Conservation (phyloP, 108 stramenopile species). For the Conticribra weissflogii region DNA sequence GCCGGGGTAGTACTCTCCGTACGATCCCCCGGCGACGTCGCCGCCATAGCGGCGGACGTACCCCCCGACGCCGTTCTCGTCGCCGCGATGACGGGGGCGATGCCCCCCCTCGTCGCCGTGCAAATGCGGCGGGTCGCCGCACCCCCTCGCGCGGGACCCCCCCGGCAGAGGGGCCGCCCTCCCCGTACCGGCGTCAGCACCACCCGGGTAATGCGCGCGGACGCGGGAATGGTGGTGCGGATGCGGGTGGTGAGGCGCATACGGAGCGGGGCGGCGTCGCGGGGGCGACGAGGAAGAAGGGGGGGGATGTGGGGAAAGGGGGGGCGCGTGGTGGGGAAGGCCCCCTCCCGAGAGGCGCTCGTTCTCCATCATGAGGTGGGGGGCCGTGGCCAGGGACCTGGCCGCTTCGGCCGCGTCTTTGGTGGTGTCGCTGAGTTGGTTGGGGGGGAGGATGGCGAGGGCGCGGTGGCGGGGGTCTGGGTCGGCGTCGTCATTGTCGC, state of each 20-base stretch:
- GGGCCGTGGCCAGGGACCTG: conserved; percentile 21
- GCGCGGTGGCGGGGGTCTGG: background rate
- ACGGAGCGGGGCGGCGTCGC: no score
- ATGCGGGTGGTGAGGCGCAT: no score
- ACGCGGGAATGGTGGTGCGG: no score
- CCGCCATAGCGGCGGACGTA: background rate
- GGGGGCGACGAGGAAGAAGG: no score
- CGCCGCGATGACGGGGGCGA: background rate
- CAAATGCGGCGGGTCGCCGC: background rate
- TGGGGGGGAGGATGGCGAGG: conserved; percentile 25
- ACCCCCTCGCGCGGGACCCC: no score
- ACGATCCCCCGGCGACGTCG: background rate
- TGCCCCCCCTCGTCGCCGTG: background rate
- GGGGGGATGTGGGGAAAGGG: no score
- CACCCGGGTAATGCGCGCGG: no score
- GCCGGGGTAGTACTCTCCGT: no score
- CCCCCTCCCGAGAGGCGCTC: conserved; percentile 19
- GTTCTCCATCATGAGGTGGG: conserved; percentile 17
- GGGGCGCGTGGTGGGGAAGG: no score
- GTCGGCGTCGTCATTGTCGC: background rate
- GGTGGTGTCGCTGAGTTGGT: conserved; percentile 45
- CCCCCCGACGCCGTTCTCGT: background rate
- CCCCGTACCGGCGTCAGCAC: no score
- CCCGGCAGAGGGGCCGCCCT: no score
- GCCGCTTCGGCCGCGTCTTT: conserved; percentile 46